Percentiles rank a stretch among this genome's conserved stretches.
These are phyloP conservation scores for Aspergillus clavatus DNA, from an alignment of 2,329 filamentous ascomycete genomes.

Conservation along the genomic window DNA sequence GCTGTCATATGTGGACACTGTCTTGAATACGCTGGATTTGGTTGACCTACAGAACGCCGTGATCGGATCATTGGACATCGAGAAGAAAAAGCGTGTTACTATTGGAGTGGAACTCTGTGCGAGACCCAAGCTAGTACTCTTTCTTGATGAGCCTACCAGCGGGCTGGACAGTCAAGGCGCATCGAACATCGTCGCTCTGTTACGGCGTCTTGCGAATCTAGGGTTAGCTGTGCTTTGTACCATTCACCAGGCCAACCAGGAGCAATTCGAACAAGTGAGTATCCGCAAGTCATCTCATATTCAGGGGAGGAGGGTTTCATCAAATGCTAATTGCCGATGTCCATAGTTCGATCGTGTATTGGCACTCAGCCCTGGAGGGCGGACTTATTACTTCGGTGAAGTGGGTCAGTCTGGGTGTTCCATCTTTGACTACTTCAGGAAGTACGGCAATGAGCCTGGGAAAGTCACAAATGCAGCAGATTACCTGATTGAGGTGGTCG, in stretches of 20 bases:
- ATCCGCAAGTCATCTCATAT: neutral
- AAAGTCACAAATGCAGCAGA: constrained; percentile 57
- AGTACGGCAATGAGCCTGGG: constrained; percentile 57
- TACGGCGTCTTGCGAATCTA: constrained; percentile 57
- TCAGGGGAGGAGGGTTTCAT: too few relatives aligned
- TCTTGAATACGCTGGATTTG: constrained; percentile 57
- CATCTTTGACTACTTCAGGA: constrained; percentile 60
- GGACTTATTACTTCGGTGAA: constrained; percentile 64
- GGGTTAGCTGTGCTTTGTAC: constrained; percentile 65
- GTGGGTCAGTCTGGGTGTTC: constrained; percentile 58
- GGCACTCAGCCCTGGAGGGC: constrained; percentile 60
- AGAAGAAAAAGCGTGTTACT: constrained; percentile 63
- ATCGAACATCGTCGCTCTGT: constrained; percentile 58
- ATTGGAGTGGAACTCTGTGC: constrained; percentile 66
- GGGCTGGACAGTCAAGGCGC: constrained; percentile 61
- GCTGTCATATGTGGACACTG: constrained; percentile 57
- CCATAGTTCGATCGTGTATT: constrained; percentile 64
- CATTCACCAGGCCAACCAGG: constrained; percentile 62
- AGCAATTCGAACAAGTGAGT: constrained; percentile 48
- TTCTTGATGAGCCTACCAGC: constrained; percentile 64
- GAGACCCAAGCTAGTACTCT: constrained; percentile 59
- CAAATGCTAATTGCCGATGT: constrained; percentile 7
- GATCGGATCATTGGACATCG: constrained; percentile 57
- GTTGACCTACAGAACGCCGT: constrained; percentile 58
- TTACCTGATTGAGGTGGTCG: constrained; percentile 57